phyloP scores from a whole-genome alignment of 495 filamentous ascomycete genomes.

The Neohortaea acidophila region DNA sequence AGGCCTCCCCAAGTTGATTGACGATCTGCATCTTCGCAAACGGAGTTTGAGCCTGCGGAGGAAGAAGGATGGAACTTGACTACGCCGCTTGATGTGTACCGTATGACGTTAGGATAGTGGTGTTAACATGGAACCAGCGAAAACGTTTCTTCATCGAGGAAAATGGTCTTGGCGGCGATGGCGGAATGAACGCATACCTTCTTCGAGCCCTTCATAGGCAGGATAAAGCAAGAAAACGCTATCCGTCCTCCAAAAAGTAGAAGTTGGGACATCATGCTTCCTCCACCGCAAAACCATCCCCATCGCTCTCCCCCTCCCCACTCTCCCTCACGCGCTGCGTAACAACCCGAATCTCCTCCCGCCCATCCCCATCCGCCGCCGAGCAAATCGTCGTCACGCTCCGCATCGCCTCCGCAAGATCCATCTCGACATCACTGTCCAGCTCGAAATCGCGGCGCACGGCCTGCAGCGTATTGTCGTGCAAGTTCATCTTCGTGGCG shows the following conservation, averaged over 20 bases:
- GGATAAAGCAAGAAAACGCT: too few relatives aligned
- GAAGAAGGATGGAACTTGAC: too few relatives aligned
- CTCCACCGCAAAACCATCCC: background rate
- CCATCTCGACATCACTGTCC: background rate
- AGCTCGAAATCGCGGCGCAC: background rate
- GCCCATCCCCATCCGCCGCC: background rate
- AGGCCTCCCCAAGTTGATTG: slow-evolving; percentile 1
- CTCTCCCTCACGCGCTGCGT: background rate
- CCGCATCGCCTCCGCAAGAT: background rate
- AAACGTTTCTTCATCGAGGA: too few relatives aligned
- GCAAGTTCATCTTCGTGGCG: slow-evolving; percentile 5
- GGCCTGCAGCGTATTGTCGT: background rate
- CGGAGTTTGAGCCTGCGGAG: too few relatives aligned
- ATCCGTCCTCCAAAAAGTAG: too few relatives aligned
- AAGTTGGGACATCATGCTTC: too few relatives aligned
- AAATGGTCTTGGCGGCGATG: too few relatives aligned
- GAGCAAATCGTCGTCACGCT: background rate
- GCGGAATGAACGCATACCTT: too few relatives aligned
- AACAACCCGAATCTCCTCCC: background rate
- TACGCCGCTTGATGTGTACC: too few relatives aligned
- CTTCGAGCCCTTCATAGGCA: too few relatives aligned
- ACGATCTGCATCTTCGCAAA: slow-evolving; percentile 4
- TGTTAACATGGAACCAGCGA: too few relatives aligned
- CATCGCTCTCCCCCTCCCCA: background rate
- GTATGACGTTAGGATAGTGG: too few relatives aligned